These are phyloP conservation scores for Citrullus mucosospermus DNA, from an alignment of 306 rosid genomes.

Conservation along the genomic window DNA sequence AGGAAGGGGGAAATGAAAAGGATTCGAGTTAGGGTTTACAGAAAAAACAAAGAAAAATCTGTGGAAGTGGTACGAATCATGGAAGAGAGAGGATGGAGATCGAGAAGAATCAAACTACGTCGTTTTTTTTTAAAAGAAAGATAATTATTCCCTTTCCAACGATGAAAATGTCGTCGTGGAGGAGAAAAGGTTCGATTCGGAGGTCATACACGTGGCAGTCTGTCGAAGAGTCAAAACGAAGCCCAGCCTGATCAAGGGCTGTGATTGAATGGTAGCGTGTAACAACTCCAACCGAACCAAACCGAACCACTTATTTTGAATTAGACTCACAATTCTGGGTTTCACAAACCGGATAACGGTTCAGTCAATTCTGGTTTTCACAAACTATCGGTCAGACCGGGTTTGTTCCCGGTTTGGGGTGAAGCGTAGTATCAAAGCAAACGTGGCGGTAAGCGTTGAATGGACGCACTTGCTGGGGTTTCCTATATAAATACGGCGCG, in stretches of 20 bases:
- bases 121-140: neutral
- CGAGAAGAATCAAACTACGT: conserved; percentile 3
- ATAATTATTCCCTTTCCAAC: neutral
- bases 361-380: neutral
- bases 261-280: neutral
- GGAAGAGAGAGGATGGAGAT: conserved; percentile 10
- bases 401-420: neutral
- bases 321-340: too few species aligned
- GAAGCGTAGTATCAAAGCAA: neutral
- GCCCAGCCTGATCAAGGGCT: neutral
- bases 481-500: neutral
- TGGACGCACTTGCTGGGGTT: neutral
- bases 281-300: too few species aligned
- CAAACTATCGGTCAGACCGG: neutral
- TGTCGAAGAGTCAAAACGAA: neutral
- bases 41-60: conserved; percentile 4
- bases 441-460: neutral
- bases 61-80: conserved; percentile 3
- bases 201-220: neutral
- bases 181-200: neutral
- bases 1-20: neutral
- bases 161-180: neutral
- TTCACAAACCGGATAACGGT: neutral
- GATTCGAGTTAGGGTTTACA: conserved; percentile 1
- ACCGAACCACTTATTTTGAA: too few species aligned